Percentiles rank a stretch among this genome's conserved stretches.
Evolutionary conservation across 176 grass and related monocot species (phyloP).

Genomic region (Aegilops longissima): DNA sequence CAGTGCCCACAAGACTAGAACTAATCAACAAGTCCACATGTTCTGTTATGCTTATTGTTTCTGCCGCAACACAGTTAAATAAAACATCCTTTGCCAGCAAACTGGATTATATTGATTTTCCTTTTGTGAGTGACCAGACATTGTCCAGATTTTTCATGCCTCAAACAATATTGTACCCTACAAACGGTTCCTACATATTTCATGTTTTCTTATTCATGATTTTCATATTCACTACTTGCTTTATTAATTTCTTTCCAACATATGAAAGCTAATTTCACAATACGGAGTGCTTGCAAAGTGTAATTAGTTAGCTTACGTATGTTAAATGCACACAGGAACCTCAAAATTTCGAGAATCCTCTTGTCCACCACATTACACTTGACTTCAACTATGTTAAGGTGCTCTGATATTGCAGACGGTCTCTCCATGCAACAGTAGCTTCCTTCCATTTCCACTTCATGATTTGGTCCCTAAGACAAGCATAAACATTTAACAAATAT

Average conservation of each 20-base stretch:
- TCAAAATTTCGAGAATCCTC: background rate
- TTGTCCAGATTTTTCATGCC: background rate
- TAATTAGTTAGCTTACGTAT: background rate
- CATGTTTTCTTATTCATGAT: background rate
- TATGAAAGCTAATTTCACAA: background rate
- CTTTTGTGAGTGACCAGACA: background rate
- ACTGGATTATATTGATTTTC: background rate
- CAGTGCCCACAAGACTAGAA: background rate
- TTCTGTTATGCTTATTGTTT: no score
- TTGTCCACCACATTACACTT: background rate
- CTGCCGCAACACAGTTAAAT: background rate
- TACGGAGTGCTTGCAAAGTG: background rate
- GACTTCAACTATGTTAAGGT: background rate
- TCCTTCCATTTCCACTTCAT: slow-evolving; percentile 11
- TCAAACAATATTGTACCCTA: background rate
- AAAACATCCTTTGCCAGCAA: background rate
- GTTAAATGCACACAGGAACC: background rate
- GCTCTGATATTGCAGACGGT: background rate
- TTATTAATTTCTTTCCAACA: background rate
- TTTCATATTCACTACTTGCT: background rate
- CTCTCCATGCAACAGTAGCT: background rate
- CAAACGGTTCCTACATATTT: background rate
- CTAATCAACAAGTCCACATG: background rate
- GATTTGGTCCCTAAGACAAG: background rate
- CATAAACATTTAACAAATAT: background rate